Evolutionary conservation across 352 stramenopile species (phyloP).

Genomic region (Thalassiosira allenii): DNA sequence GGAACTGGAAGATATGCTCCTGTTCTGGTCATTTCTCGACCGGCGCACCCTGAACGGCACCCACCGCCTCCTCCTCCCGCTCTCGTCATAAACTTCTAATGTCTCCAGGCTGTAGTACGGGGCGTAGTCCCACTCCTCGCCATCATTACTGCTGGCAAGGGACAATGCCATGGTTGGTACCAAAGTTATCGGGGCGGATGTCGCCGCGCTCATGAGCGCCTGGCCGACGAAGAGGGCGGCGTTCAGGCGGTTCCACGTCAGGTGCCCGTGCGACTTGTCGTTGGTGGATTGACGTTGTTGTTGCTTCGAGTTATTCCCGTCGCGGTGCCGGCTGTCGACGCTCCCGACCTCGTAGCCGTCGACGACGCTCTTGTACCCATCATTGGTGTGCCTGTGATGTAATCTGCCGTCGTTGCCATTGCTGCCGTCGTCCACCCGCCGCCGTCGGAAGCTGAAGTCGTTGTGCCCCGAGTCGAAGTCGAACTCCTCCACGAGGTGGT

Average conservation of each 20-base stretch:
- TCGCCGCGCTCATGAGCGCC: conserved; percentile 62
- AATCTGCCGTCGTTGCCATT: conserved; percentile 11
- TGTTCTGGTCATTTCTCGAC: too few relatives aligned
- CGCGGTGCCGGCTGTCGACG: background rate
- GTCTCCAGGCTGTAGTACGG: conserved; percentile 47
- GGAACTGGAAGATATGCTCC: conserved; percentile 35
- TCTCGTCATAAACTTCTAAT: conserved; percentile 57
- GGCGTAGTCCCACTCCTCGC: conserved; percentile 29
- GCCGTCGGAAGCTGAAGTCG: conserved; percentile 1
- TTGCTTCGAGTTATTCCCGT: background rate
- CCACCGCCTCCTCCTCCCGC: conserved; percentile 44
- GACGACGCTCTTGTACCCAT: too few relatives aligned
- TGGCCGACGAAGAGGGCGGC: conserved; percentile 64
- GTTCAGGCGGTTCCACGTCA: conserved; percentile 78
- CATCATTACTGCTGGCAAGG: conserved; percentile 33
- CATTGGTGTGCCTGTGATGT: too few relatives aligned
- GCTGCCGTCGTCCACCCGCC: conserved; percentile 1
- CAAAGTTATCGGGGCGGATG: conserved; percentile 65
- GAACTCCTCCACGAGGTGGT: background rate
- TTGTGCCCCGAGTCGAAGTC: background rate
- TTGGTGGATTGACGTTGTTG: too few relatives aligned
- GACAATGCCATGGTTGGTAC: conserved; percentile 73
- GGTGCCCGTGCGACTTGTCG: too few relatives aligned
- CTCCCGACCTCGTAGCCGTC: too few relatives aligned
- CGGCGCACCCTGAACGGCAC: conserved; percentile 61